Evolutionary conservation across 2,329 filamentous ascomycete genomes (phyloP), one percentile per base, ranked within the genome.

Genomic region (Colletotrichum sp.): DNA sequence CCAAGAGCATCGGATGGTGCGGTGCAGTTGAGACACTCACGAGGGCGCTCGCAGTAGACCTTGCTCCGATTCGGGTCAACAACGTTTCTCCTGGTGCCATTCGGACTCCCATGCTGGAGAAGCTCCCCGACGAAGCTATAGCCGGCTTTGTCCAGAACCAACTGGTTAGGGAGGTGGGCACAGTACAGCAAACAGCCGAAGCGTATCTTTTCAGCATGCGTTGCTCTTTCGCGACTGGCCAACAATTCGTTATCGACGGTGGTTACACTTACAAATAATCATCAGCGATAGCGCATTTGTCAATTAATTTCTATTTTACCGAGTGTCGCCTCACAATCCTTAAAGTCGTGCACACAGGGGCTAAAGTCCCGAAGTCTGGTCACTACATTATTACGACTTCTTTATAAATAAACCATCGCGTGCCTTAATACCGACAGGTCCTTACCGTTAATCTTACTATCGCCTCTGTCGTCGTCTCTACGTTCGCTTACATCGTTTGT

Each of bases 401-500:
- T 52, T 21, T 48, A 7, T 2, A 13, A 21, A 13, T 48, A 7
- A 13, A 21, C 10, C 4, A 7, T 21, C 43, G 6, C 43, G 10
- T 21, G 10, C n/a, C 9, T 21, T 13, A 7, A 21, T 18, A 7
- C 10, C n/a, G 1, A 48, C 1, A 48, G 3, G 10, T 13, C 43
- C 6, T 52, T 21, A 13, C 3, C 6, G 1, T 13, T 7, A 2
- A 13, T 52, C 10, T 52, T 4, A 21, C 1, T 1, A 52, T 52
- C n/a, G n/a, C n/a, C 43, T 52, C 43, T 21, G 10, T 13, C n/a
- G n/a, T 52, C 43, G 43, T 13, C 43, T 52, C 1, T 4, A 52
- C n/a, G 2, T 1, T 52, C n/a, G n/a, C 43, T 52, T 52, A 13
- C 0, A 1, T 13, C n/a, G 3, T 52, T 13, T 21, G 10, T 13